Conservation (phyloP, 495 filamentous ascomycete species). For the Cercophora scortea region DNA sequence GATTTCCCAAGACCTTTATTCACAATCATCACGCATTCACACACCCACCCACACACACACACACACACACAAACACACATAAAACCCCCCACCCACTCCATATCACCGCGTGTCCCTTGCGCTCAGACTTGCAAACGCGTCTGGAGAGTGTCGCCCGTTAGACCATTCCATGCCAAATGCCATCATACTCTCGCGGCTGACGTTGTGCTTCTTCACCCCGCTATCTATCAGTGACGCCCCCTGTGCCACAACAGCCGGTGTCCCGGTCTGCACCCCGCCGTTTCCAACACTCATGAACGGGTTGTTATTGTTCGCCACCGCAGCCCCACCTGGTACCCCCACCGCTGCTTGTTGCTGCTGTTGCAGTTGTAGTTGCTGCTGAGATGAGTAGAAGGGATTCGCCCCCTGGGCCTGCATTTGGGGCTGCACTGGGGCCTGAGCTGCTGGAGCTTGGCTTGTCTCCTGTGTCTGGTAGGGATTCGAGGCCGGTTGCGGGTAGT, state of each 20-base stretch:
- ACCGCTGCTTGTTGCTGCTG: slow-evolving; percentile 1
- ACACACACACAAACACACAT: no score
- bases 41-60: no score
- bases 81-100: neutral
- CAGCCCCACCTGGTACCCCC: slow-evolving; percentile 16
- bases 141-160: slow-evolving; percentile 82
- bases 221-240: slow-evolving; percentile 14
- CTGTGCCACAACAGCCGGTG: slow-evolving; percentile 3
- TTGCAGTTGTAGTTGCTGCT: slow-evolving; percentile 16
- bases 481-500: slow-evolving; percentile 64
- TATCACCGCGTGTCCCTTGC: slow-evolving; percentile 34
- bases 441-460: neutral
- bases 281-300: slow-evolving; percentile 30
- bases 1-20: no score
- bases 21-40: no score
- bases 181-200: slow-evolving; percentile 87
- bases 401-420: slow-evolving; percentile 12
- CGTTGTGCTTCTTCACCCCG: slow-evolving; percentile 42
- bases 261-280: slow-evolving; percentile 4
- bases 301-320: slow-evolving; percentile 37
- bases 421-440: neutral
- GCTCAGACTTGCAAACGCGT: slow-evolving; percentile 94
- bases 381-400: slow-evolving; percentile 11
- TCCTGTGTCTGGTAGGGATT: slow-evolving; percentile 13
- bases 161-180: slow-evolving; percentile 58